Percentiles rank a stretch among this genome's conserved stretches.
Evolutionary conservation across 176 grass and related monocot genomes (phyloP).

Genomic region (Cenchrus purpureus): DNA sequence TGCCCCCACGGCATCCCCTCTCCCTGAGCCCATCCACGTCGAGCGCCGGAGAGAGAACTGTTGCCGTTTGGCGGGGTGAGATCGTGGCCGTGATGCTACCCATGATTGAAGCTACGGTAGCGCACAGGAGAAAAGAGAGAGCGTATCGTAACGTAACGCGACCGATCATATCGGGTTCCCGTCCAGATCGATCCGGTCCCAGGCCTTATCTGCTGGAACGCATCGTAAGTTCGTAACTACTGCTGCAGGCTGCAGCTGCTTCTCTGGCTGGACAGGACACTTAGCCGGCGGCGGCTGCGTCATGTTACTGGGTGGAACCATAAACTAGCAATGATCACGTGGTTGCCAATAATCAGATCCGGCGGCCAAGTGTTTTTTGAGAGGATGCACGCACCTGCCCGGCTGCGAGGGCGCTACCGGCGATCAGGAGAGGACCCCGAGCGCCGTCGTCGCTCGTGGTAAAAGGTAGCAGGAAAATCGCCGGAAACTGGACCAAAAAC

Average conservation of each 20-base stretch:
- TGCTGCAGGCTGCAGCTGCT: too few relatives aligned
- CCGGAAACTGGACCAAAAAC: not conserved
- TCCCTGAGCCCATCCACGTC: not conserved
- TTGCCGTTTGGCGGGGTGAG: too few relatives aligned
- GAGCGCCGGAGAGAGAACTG: too few relatives aligned
- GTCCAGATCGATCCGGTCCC: not conserved
- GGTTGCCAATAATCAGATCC: constrained; percentile 3
- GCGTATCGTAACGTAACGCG: not conserved
- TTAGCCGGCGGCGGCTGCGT: not conserved
- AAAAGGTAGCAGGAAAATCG: constrained; percentile 18
- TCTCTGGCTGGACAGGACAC: not conserved
- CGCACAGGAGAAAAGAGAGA: not conserved
- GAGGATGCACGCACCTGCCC: constrained; percentile 16
- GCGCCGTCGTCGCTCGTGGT: not conserved
- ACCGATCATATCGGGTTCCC: not conserved
- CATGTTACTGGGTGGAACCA: not conserved
- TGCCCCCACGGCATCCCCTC: constrained; percentile 27
- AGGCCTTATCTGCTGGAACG: constrained; percentile 18
- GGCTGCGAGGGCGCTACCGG: not conserved
- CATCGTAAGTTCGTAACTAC: not conserved
- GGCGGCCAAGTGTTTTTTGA: not conserved
- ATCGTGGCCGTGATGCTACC: constrained; percentile 9
- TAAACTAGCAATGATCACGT: not conserved
- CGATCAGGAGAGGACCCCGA: not conserved
- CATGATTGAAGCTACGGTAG: not conserved